Base-by-base conservation (phyloP, 176 grass and related monocot species). In the Oryza meridionalis region DNA sequence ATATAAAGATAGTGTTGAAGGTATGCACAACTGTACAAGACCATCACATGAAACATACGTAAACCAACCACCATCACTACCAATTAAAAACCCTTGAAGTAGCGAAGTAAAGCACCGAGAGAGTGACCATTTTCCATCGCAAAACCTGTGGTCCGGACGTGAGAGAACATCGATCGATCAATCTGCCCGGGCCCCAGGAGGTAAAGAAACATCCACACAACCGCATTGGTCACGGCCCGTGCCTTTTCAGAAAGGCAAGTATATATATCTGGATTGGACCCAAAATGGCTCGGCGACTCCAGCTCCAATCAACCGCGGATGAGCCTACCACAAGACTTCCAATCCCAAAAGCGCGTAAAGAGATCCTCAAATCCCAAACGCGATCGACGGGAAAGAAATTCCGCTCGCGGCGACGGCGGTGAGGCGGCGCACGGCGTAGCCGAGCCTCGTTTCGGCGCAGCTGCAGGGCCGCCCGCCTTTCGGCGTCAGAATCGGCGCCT, bases 241-340 rank as follows among this genome's bases (percentile, higher is more conserved):
- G 51, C 19, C 51, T 55, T 38, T 24, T 17, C 26, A 32, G 1
- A 75, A 32, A 64, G 61, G 51, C 5, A 33, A 40, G 21, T 70
- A 27, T 55, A 38, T 38, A 40, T 40, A 37, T 37, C 35, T 37
- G 35, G 35, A 37, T 61, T 31, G 4, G 24, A 33, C 11, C 17
- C 46, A 69, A 77, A 84, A 58, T 46, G 19, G 29, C 24, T 11
- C 58, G 58, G 5, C 14, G 25, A 7, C 40, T 66, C 76, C 24
- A 4, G 13, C 14, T 37, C 42, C 21, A 67, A 67, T 26, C 59
- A 19, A 0, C 70, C 24, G 7, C 33, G 24, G 69, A 24, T 24
- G 61, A 69, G 62, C 44, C 50, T 15, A 35, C 72, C 26, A 2
- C 84, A 43, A 65, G 69, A 81, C 55, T 16, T 63, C 38, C 26